A percentile compares a stretch with the other conserved stretches of the same genome.
phyloP scores from a whole-genome alignment of 2,329 filamentous ascomycete genomes.

The Neofusicoccum laricinum region DNA sequence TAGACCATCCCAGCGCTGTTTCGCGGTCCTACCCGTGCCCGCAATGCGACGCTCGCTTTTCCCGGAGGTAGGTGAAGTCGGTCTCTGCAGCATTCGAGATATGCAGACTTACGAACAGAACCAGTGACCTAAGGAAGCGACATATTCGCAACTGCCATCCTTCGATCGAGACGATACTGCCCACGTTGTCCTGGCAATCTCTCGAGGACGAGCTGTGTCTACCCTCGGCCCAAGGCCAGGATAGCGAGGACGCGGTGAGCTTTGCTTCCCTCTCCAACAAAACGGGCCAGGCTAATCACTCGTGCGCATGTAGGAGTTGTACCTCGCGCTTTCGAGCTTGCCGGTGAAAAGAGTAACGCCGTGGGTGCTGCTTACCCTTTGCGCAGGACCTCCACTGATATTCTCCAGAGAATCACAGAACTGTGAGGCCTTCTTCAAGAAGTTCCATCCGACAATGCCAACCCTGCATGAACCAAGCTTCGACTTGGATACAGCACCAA shows the following conservation, averaged over 20 bases:
- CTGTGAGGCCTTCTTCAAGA: not conserved
- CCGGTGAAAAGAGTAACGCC: not conserved
- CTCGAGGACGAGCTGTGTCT: not conserved
- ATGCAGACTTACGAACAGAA: not conserved
- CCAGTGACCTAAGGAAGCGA: not conserved
- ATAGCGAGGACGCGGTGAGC: not conserved
- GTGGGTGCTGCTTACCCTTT: not conserved
- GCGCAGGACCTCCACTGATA: not conserved
- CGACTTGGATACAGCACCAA: not conserved
- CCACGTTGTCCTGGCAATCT: not conserved
- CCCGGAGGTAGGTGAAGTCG: not conserved
- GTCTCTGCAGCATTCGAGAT: too few relatives aligned
- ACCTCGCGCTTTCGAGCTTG: not conserved
- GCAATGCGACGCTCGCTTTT: not conserved
- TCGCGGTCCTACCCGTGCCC: not conserved
- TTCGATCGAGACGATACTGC: not conserved
- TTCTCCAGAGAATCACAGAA: not conserved
- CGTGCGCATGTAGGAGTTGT: not conserved
- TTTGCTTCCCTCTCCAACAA: too few relatives aligned
- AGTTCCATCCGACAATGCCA: not conserved
- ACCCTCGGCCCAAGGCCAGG: not conserved
- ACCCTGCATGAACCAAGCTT: not conserved
- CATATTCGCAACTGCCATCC: not conserved
- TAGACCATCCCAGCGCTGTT: not conserved
- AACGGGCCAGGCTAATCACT: not conserved